Base-by-base conservation (phyloP, 495 filamentous ascomycete species). In the Trichocladium uniseriatum region DNA sequence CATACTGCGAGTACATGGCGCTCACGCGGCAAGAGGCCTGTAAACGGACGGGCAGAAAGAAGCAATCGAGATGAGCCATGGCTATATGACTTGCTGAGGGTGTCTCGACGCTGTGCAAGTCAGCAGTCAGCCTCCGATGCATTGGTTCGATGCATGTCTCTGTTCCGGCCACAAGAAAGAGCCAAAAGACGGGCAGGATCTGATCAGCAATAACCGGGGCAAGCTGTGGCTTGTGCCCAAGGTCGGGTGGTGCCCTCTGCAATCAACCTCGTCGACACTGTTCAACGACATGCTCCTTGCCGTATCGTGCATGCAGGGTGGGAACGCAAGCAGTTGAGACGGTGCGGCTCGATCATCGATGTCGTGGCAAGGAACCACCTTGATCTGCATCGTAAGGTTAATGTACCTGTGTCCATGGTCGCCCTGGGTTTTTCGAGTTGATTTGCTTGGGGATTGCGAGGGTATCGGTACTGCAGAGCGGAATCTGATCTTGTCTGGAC, bases 401-500 rank as follows among this genome's bases (percentile, higher is more conserved):
- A n/a, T n/a, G n/a, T 27, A 27, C 8, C 3, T 27, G 8, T 27
- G 4, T 27, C 24, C 4, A 27, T 27, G 4, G 24, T 3, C 24
- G 24, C 24, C 8, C 4, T 27, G 24, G 24, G 24, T 3, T 8
- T 27, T 8, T 27, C 24, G 24, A 27, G 24, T 27, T 27, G 24
- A n/a, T n/a, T 27, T 27, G 24, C 24, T 27, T 27, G 24, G 24
- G 24, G 24, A 3, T 27, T 27, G 24, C n/a, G n/a, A n/a, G n/a
- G n/a, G n/a, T n/a, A n/a, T n/a, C n/a, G 16, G 24, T 27, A 8
- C 24, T 27, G 24, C 24, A 29, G 31, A 42, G 50, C 55, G 57
- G 52, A 43, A 60, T 53, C 49, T 24, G 56, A 61, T 62, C 52
- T 58, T 50, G 44, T 54, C 57, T 41, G 53, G 50, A 50, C 45